Percentiles rank a stretch among this genome's conserved stretches.
Evolutionary conservation across 441 rosid genomes (phyloP).

Genomic region (Croton setiger): DNA sequence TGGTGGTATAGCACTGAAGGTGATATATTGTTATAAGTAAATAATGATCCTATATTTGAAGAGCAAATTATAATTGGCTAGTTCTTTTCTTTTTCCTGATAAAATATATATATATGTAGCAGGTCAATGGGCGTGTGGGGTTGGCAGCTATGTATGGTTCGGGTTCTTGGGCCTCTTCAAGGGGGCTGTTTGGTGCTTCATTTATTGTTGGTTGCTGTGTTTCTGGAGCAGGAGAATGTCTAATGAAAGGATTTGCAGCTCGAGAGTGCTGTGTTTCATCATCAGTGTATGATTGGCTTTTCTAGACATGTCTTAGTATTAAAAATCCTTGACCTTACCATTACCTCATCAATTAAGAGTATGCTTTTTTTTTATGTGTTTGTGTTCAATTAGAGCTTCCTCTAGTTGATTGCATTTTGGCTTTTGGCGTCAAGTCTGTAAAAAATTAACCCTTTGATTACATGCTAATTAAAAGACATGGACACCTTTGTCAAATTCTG

Average conservation of each 20-base stretch:
- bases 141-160: constrained; percentile 87
- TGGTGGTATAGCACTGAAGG: constrained; percentile 95
- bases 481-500: background rate
- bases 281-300: constrained; percentile 49
- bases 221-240: constrained; percentile 84
- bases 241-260: constrained; percentile 92
- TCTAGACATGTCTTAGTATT: background rate
- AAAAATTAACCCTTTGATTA: background rate
- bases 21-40: constrained; percentile 23
- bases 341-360: background rate
- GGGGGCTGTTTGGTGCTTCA: constrained; percentile 67
- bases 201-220: constrained; percentile 76
- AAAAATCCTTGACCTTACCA: background rate
- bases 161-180: constrained; percentile 95
- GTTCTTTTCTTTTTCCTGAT: background rate
- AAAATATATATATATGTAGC: constrained; percentile 18
- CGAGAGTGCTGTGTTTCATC: constrained; percentile 78
- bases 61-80: background rate
- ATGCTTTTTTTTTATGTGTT: background rate
- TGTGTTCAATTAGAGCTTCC: background rate
- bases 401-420: background rate
- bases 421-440: background rate
- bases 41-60: background rate
- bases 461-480: background rate
- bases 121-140: constrained; percentile 94